Percentiles rank a stretch among this genome's conserved stretches.
Evolutionary conservation across 345 rosid species (phyloP).

Genomic region (Eutrema heterophyllum): DNA sequence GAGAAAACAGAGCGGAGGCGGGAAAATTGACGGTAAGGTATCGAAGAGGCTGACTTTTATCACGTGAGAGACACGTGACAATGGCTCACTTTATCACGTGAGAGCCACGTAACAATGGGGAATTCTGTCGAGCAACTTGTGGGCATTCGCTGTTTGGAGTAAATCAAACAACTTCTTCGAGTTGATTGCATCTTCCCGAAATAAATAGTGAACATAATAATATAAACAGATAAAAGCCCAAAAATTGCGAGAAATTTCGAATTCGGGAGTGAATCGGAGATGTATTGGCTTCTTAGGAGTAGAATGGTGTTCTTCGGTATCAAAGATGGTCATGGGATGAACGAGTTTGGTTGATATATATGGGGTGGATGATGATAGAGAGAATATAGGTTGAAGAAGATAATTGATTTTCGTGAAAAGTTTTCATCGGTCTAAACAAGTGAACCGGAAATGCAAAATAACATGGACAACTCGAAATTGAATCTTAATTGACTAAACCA

Average conservation of each 20-base stretch:
- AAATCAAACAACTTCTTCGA: no score
- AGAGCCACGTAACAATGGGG: background rate
- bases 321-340: background rate
- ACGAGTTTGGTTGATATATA: no score
- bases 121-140: slow-evolving; percentile 9
- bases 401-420: no score
- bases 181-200: background rate
- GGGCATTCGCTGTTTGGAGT: background rate
- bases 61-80: no score
- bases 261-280: background rate
- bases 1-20: background rate
- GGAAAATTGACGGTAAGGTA: background rate
- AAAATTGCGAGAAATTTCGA: background rate
- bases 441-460: no score
- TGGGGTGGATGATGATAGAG: no score
- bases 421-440: no score
- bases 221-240: background rate
- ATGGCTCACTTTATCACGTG: background rate
- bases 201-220: background rate
- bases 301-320: background rate
- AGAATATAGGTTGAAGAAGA: no score
- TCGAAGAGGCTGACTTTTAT: background rate
- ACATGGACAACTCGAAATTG: no score
- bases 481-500: no score
- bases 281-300: background rate